phyloP scores from a whole-genome alignment of 2,329 filamentous ascomycete species.

The Xylariaceae sp. region DNA sequence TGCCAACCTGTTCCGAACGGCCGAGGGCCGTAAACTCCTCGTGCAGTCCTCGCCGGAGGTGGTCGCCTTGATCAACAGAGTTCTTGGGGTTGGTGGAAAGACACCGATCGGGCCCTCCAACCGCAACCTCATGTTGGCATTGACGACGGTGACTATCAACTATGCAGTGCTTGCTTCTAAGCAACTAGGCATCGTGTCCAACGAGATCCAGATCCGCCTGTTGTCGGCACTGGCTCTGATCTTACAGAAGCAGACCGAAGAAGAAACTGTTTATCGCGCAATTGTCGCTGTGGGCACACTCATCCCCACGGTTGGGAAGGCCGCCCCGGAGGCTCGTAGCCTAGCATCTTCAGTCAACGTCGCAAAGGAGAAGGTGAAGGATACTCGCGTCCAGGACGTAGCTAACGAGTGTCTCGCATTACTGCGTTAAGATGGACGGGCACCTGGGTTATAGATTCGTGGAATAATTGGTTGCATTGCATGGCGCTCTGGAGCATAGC shows the following conservation, averaged over 20 bases:
- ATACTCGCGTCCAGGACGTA: constrained; percentile 47
- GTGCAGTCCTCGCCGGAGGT: constrained; percentile 56
- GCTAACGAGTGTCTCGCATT: constrained; percentile 46
- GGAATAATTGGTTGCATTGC: no score
- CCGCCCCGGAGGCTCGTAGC: constrained; percentile 41
- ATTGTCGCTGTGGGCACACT: constrained; percentile 83
- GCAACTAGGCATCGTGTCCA: constrained; percentile 27
- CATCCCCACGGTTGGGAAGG: constrained; percentile 54
- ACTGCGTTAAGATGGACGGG: constrained; percentile 22
- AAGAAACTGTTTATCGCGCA: constrained; percentile 78
- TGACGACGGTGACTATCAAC: constrained; percentile 82
- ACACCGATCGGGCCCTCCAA: constrained; percentile 55
- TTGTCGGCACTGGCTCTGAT: constrained; percentile 62
- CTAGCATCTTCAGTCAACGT: constrained; percentile 42
- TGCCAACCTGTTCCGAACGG: constrained; percentile 78
- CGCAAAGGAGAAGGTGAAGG: constrained; percentile 43
- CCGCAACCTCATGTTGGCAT: constrained; percentile 77
- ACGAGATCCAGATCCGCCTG: constrained; percentile 48
- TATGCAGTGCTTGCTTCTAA: constrained; percentile 68
- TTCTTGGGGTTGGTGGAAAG: constrained; percentile 52
- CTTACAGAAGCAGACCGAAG: constrained; percentile 66
- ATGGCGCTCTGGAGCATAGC: no score
- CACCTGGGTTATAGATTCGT: no score
- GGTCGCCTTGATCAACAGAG: constrained; percentile 60
- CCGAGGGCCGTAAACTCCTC: constrained; percentile 65